These are phyloP conservation scores for Phytophthora sp. DNA, from an alignment of 352 stramenopile genomes.

Conservation along the genomic window DNA sequence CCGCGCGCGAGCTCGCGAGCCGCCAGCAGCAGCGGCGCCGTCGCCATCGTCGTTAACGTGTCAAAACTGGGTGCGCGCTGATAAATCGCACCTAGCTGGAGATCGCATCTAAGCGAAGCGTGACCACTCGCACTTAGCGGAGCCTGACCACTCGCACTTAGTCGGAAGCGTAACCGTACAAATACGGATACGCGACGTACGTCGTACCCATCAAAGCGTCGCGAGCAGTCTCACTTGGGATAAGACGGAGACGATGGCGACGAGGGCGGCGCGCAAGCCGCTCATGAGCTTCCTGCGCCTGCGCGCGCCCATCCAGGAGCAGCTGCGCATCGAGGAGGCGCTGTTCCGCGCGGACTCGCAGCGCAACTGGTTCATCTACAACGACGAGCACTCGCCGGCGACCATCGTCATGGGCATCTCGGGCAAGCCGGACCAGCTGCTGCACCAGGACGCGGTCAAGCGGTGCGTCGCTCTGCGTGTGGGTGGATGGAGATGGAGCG, in stretches of 20 bases:
- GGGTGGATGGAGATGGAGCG: not conserved
- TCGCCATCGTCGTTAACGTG: slow-evolving; percentile 28
- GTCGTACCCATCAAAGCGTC: slow-evolving; percentile 19
- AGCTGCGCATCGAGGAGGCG: slow-evolving; percentile 93
- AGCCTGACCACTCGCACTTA: too few relatives aligned
- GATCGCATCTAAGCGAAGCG: not conserved
- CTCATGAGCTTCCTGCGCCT: slow-evolving; percentile 76
- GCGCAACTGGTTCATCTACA: slow-evolving; percentile 87
- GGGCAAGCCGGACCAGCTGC: slow-evolving; percentile 91
- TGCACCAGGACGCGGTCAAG: slow-evolving; percentile 88
- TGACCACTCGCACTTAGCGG: too few relatives aligned
- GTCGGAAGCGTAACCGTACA: too few relatives aligned
- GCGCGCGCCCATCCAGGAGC: slow-evolving; percentile 72
- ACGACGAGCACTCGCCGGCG: slow-evolving; percentile 65
- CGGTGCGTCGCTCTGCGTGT: slow-evolving; percentile 49
- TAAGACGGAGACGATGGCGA: not conserved
- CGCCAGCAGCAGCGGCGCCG: slow-evolving; percentile 42
- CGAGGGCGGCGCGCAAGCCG: slow-evolving; percentile 44
- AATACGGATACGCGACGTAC: not conserved
- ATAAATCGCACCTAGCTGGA: not conserved
- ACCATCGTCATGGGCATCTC: slow-evolving; percentile 96
- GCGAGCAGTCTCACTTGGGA: too few relatives aligned
- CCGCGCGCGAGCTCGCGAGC: slow-evolving; percentile 39
- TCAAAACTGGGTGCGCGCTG: slow-evolving; percentile 18
- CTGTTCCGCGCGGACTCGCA: slow-evolving; percentile 90